Conservation (phyloP, 2,329 filamentous ascomycete species). For the Neofusicoccum ribis region DNA sequence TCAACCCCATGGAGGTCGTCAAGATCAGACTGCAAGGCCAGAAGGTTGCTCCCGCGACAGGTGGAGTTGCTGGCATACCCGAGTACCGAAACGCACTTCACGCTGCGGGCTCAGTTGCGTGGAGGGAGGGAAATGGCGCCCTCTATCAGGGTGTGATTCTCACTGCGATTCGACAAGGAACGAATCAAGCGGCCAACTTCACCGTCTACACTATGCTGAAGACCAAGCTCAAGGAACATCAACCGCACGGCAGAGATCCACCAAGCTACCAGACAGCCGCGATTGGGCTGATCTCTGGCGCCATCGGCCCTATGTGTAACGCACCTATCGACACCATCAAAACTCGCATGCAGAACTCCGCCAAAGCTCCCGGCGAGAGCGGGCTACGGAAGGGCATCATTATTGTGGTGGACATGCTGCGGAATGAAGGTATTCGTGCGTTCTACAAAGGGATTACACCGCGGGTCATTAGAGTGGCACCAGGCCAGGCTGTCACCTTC, state of each 20-base stretch:
- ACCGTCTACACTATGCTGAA: slow-evolving; percentile 1
- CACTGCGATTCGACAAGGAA: background rate
- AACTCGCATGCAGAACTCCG: background rate
- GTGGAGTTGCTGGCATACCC: background rate
- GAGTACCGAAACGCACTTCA: background rate
- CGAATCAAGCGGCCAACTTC: slow-evolving; percentile 7
- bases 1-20: slow-evolving; percentile 4
- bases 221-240: background rate
- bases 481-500: slow-evolving; percentile 1
- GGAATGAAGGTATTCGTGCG: background rate
- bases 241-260: background rate
- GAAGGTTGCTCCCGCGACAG: background rate
- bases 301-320: slow-evolving; percentile 1
- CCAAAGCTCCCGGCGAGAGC: background rate
- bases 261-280: background rate
- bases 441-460: slow-evolving; percentile 3
- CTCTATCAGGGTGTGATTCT: background rate
- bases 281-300: background rate
- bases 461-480: background rate
- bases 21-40: slow-evolving; percentile 11
- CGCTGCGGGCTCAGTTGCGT: background rate
- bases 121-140: background rate
- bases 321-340: slow-evolving; percentile 5
- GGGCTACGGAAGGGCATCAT: background rate
- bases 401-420: background rate